Base-by-base conservation (phyloP, 176 grass and related monocot genomes). In the Oryza punctata region DNA sequence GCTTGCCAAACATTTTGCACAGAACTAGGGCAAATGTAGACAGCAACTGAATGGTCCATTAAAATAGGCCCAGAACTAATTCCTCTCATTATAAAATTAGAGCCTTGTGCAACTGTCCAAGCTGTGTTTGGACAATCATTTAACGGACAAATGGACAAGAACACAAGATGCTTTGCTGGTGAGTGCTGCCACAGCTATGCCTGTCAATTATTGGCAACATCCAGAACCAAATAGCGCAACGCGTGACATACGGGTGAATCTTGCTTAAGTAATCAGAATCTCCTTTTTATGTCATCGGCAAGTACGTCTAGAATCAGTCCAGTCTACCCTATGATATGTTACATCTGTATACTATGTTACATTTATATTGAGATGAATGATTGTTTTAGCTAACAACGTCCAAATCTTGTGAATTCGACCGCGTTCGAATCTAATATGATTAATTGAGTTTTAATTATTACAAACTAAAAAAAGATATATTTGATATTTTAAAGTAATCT, bases 71-170 rank as follows among this genome's bases (percentile, higher is more conserved):
- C 29, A 50, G 76, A 76, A 85, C 82, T 76, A 80, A 69, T 21
- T 69, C 70, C 16, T 85, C 11, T 63, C 40, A 2, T 27, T 46
- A 24, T 61, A 67, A 35, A 75, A 72, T 3, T 30, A 63, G 25
- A 11, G 54, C 19, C 18, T 2, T 73, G 74, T 41, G 69, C 87
- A 76, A 59, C 72, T 77, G 82, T 77, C 41, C 78, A 77, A 16
- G 5, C 59, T 28, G 65, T 43, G 50, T 6, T 65, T 43, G 82
- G 64, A 65, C 77, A 85, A 71, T 85, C 57, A 80, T 81, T 60
- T 45, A 85, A 45, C 57, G 6, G 33, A 77, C 73, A 86, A 86
- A 82, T 73, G 45, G 45, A 90, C 73, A 90, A 72, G 78, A 70
- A 52, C 41, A 76, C 54, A 70, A 59, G 73, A 67, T 82, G 88